phyloP scores from a whole-genome alignment of 2,329 filamentous ascomycete species.

The Ophiostoma piceae region DNA sequence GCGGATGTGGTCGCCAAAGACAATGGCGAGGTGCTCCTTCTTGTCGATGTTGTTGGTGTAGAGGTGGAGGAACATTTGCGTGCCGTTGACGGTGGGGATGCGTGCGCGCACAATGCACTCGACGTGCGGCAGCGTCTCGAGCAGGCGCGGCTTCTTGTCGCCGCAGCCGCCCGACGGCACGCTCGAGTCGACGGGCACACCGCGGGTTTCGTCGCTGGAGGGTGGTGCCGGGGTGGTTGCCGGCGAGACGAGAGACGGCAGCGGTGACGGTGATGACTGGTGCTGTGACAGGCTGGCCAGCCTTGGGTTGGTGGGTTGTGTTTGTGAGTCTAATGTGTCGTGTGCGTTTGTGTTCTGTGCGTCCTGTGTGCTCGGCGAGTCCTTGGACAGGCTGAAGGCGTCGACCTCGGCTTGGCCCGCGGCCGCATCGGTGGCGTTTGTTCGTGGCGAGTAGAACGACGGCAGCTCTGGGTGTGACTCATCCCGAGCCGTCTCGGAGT shows the following conservation, averaged over 20 bases:
- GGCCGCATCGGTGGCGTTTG: slow-evolving; percentile 23
- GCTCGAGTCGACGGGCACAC: slow-evolving; percentile 57
- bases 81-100: slow-evolving; percentile 85
- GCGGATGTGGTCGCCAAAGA: slow-evolving; percentile 84
- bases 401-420: slow-evolving; percentile 23
- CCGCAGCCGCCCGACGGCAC: slow-evolving; percentile 55
- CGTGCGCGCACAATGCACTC: slow-evolving; percentile 89
- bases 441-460: slow-evolving; percentile 27
- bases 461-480: slow-evolving; percentile 19
- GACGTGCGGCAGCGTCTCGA: slow-evolving; percentile 75
- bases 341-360: neutral
- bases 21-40: slow-evolving; percentile 95
- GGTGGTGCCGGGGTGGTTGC: slow-evolving; percentile 13
- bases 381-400: slow-evolving; percentile 16
- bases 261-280: neutral
- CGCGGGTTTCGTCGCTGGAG: slow-evolving; percentile 38
- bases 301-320: neutral
- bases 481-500: neutral
- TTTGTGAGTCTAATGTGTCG: neutral
- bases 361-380: neutral
- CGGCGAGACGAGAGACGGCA: slow-evolving; percentile 21
- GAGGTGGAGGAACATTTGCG: slow-evolving; percentile 94
- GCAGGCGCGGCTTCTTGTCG: slow-evolving; percentile 62
- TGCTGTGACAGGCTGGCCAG: neutral
- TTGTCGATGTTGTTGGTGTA: slow-evolving; percentile 90